These are phyloP conservation scores for Sordariomycetes sp. DNA, from an alignment of 2,329 filamentous ascomycete species.

Conservation along the genomic window DNA sequence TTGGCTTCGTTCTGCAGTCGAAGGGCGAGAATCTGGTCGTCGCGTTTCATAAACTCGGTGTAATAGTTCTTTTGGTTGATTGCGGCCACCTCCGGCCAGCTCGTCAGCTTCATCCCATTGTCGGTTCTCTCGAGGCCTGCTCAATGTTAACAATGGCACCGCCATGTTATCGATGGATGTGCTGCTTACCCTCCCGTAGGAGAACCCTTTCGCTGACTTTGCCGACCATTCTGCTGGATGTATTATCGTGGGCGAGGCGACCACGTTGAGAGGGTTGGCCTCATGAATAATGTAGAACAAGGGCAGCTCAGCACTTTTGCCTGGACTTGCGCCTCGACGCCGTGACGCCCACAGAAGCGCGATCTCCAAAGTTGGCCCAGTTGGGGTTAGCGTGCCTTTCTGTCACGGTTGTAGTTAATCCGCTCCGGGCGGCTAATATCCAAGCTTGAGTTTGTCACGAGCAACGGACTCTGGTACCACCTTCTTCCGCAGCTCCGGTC, in stretches of 20 bases:
- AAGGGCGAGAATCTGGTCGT: constrained; percentile 88
- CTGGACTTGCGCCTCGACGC: no score
- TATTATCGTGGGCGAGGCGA: constrained; percentile 6
- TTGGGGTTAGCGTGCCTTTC: no score
- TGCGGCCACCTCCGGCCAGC: constrained; percentile 83
- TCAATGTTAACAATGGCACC: neutral
- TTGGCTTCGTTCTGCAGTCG: constrained; percentile 82
- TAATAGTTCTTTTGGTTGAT: constrained; percentile 99
- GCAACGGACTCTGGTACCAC: no score
- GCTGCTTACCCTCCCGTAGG: constrained; percentile 47
- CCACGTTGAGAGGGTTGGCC: constrained; percentile 1
- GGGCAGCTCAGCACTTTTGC: no score
- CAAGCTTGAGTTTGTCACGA: no score
- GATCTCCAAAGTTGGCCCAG: no score
- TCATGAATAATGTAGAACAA: constrained; percentile 1
- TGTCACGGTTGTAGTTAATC: no score
- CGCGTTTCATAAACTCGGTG: constrained; percentile 95
- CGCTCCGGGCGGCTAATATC: no score
- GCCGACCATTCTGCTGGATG: constrained; percentile 44
- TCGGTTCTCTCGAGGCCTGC: constrained; percentile 90
- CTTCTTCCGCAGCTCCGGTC: no score
- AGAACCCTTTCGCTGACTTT: constrained; percentile 59
- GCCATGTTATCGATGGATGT: neutral
- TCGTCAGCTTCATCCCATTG: constrained; percentile 94
- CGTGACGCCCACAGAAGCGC: no score